Conservation (phyloP, 306 rosid species). For the Sphenostylis stenocarpa region DNA sequence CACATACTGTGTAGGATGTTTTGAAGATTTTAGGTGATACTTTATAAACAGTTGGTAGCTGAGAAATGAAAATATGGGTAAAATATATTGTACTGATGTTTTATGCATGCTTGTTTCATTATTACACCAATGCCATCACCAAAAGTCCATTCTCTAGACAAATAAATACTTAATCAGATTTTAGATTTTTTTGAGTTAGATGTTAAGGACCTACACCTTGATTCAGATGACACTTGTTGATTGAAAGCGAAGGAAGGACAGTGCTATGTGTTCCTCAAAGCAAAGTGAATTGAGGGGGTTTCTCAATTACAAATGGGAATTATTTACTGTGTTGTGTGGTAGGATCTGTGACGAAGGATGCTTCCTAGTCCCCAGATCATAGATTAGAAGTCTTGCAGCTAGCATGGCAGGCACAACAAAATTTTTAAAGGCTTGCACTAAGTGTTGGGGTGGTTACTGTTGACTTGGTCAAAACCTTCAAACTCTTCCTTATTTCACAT, state of each 20-base stretch:
- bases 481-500: no score
- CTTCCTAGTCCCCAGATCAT: background rate
- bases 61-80: background rate
- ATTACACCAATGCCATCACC: background rate
- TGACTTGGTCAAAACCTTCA: no score
- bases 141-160: background rate
- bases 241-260: background rate
- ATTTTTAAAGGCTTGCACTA: no score
- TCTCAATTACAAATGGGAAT: background rate
- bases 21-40: background rate
- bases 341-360: background rate
- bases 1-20: conserved; percentile 1
- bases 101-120: conserved; percentile 9
- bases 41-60: background rate
- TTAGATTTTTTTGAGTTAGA: background rate
- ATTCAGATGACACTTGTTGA: background rate
- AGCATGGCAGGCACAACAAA: background rate
- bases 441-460: no score
- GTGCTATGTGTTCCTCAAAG: background rate
- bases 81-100: background rate
- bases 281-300: background rate
- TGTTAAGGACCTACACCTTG: background rate
- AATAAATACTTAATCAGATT: background rate
- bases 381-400: background rate
- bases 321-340: background rate